Percentiles rank a stretch among this genome's conserved stretches.
These are phyloP conservation scores for Aspergillus viridinutans DNA, from an alignment of 2,329 filamentous ascomycete species.

Conservation along the genomic window DNA sequence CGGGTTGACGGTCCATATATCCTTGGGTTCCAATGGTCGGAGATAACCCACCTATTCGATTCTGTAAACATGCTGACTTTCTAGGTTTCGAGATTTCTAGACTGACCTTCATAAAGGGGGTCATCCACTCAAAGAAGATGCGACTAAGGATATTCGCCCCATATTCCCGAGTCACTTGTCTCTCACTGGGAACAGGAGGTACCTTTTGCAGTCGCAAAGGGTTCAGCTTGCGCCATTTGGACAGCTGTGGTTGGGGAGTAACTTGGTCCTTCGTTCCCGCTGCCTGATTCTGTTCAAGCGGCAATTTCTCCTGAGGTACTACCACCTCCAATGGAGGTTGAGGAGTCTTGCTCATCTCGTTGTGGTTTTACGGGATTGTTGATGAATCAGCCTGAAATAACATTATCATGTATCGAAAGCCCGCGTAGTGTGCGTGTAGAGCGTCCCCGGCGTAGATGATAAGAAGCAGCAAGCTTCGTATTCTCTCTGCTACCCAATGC, in stretches of 20 bases:
- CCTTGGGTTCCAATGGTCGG: conserved; percentile 73
- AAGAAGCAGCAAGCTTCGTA: background rate
- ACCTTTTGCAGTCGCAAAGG: conserved; percentile 44
- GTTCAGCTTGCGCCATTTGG: conserved; percentile 39
- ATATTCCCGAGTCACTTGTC: conserved; percentile 63
- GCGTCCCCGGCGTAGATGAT: background rate
- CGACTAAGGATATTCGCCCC: conserved; percentile 68
- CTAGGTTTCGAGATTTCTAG: conserved; percentile 1
- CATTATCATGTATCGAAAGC: background rate
- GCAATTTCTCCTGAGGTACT: background rate
- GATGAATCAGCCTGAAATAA: background rate
- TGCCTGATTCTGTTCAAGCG: background rate
- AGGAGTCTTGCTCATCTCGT: background rate
- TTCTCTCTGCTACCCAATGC: background rate
- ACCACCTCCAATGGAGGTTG: background rate
- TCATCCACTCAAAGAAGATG: conserved; percentile 86
- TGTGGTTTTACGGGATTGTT: background rate
- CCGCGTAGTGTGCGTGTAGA: no score
- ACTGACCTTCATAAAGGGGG: conserved; percentile 73
- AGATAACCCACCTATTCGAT: conserved; percentile 69
- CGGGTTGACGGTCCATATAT: conserved; percentile 87
- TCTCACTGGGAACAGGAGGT: conserved; percentile 54
- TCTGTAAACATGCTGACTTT: conserved; percentile 8
- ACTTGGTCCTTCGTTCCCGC: background rate
- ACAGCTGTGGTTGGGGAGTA: background rate